Conservation (phyloP, 2,329 filamentous ascomycete genomes). For the Alternaria sp. region DNA sequence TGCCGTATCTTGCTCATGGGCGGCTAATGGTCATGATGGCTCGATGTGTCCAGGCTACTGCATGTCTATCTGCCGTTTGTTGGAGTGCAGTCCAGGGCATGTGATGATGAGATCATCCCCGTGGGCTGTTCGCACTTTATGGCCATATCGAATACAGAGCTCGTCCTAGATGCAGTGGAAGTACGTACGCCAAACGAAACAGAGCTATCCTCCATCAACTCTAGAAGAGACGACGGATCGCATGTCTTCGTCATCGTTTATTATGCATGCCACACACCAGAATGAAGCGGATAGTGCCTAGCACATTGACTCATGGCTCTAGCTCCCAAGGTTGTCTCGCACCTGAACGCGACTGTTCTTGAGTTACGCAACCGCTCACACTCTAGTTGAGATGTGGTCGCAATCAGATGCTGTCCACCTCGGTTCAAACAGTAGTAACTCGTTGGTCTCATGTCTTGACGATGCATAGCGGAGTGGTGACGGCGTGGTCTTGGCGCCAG, state of each 20-base stretch:
- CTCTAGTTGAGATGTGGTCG: not conserved
- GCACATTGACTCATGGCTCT: not conserved
- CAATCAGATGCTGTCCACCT: not conserved
- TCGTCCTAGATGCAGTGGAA: too few species aligned
- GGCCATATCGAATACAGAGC: not conserved
- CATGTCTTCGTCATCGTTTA: not conserved
- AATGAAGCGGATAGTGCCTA: not conserved
- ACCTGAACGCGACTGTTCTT: not conserved
- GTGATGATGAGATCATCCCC: not conserved
- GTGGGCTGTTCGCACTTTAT: not conserved
- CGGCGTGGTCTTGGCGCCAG: slow-evolving; percentile 7
- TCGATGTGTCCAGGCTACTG: slow-evolving; percentile 8
- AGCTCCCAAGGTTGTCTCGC: not conserved
- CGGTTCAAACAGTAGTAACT: not conserved
- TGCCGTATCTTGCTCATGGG: not conserved
- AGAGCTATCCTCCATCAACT: not conserved
- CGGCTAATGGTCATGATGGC: not conserved
- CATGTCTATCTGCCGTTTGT: not conserved
- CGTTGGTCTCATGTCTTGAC: not conserved
- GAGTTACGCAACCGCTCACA: not conserved
- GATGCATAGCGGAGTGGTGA: not conserved
- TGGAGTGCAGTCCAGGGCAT: not conserved
- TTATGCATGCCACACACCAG: not conserved
- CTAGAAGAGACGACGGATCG: not conserved
- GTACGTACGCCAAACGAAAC: not conserved